These are phyloP conservation scores for Clonostachys rosea DNA, from an alignment of 2,329 filamentous ascomycete species.

Conservation along the genomic window DNA sequence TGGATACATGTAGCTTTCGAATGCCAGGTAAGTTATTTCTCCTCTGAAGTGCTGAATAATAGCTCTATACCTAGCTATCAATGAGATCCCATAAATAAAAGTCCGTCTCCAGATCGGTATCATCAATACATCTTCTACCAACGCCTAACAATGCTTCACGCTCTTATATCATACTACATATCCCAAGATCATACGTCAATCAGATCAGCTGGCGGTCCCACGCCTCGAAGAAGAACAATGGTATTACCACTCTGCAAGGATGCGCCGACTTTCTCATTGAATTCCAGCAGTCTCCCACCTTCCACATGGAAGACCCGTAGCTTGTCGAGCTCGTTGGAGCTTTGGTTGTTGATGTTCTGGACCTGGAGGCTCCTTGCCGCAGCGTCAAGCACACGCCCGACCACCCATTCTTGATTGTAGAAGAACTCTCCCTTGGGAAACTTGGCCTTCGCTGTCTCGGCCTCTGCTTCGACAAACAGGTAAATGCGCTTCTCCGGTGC, in stretches of 20 bases:
- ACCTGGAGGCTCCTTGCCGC: slow-evolving; percentile 75
- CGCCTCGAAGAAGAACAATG: slow-evolving; percentile 79
- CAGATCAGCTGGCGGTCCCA: slow-evolving; percentile 73
- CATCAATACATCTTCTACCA: not conserved
- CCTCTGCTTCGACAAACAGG: slow-evolving; percentile 83
- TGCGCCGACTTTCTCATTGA: slow-evolving; percentile 77
- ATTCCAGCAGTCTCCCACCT: slow-evolving; percentile 79
- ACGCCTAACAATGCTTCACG: slow-evolving; percentile 1
- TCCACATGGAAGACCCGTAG: slow-evolving; percentile 91
- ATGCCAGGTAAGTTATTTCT: too few species aligned
- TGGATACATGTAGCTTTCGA: too few species aligned
- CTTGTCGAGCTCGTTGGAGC: slow-evolving; percentile 70
- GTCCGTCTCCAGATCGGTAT: not conserved
- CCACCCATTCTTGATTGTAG: slow-evolving; percentile 81
- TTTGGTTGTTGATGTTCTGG: slow-evolving; percentile 78
- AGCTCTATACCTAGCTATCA: not conserved
- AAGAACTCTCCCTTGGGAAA: slow-evolving; percentile 78
- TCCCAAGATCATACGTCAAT: slow-evolving; percentile 28
- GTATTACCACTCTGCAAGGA: slow-evolving; percentile 79
- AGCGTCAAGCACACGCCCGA: slow-evolving; percentile 76
- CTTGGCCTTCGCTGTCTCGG: slow-evolving; percentile 78
- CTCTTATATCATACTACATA: too few species aligned
- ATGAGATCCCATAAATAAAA: not conserved
- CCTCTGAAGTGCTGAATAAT: not conserved
- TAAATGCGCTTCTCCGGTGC: slow-evolving; percentile 83